Evolutionary conservation across 116 monocot genomes (phyloP).

Genomic region (Cymodocea nodosa): DNA sequence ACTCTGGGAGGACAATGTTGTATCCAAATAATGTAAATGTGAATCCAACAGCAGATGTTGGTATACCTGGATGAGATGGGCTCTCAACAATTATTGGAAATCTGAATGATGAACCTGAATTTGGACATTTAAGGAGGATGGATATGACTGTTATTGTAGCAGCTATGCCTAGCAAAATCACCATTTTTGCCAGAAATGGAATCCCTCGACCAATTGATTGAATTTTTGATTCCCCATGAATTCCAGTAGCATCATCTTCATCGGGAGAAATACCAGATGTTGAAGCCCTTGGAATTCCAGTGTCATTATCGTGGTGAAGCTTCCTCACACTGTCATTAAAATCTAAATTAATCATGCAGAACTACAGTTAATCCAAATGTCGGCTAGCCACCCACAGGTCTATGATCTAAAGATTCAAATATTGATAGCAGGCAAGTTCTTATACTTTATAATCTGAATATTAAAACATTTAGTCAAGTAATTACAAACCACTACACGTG

Average conservation of each 20-base stretch:
- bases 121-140: slow-evolving; percentile 20
- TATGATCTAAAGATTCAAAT: no score
- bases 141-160: slow-evolving; percentile 41
- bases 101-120: slow-evolving; percentile 24
- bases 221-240: slow-evolving; percentile 15
- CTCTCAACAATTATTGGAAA: slow-evolving; percentile 32
- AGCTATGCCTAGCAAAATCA: slow-evolving; percentile 53
- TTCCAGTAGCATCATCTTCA: slow-evolving; percentile 22
- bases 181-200: slow-evolving; percentile 50
- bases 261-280: slow-evolving; percentile 13
- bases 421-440: no score
- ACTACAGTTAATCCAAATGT: no score
- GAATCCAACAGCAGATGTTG: slow-evolving; percentile 31
- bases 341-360: not conserved
- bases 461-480: no score
- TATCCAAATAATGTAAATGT: slow-evolving; percentile 50
- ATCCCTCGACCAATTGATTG: slow-evolving; percentile 12
- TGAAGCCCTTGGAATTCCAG: slow-evolving; percentile 6
- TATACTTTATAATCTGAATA: no score
- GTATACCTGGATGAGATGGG: slow-evolving; percentile 29
- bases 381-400: no score
- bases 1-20: slow-evolving; percentile 56
- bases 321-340: not conserved
- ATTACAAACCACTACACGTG: no score
- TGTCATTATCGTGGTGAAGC: not conserved